Percentiles rank a stretch among this genome's conserved stretches.
phyloP scores from a whole-genome alignment of 345 rosid genomes.

The Kernera saxatilis region DNA sequence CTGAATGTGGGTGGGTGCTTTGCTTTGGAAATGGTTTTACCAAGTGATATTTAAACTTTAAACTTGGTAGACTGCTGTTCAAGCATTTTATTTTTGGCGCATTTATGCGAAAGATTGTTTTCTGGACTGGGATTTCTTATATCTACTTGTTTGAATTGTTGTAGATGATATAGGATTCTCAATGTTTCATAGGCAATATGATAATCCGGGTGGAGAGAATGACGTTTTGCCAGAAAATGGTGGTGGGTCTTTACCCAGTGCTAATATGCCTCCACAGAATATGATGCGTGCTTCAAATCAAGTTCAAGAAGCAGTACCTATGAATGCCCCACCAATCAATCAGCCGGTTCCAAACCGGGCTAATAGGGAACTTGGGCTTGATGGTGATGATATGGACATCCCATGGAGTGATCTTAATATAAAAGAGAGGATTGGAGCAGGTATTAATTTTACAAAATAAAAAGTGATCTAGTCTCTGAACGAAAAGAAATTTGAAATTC shows the following conservation, averaged over 20 bases:
- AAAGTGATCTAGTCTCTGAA: not conserved
- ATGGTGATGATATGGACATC: slow-evolving; percentile 82
- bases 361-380: slow-evolving; percentile 54
- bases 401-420: slow-evolving; percentile 88
- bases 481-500: not conserved
- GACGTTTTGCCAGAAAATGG: slow-evolving; percentile 39
- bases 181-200: slow-evolving; percentile 44
- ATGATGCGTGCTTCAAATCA: slow-evolving; percentile 34
- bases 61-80: not conserved
- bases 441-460: slow-evolving; percentile 33
- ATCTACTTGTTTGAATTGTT: slow-evolving; percentile 27
- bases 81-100: slow-evolving; percentile 2
- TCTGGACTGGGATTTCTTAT: slow-evolving; percentile 11
- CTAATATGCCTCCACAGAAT: slow-evolving; percentile 41
- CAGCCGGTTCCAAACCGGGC: slow-evolving; percentile 40
- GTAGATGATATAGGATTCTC: slow-evolving; percentile 50
- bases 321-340: slow-evolving; percentile 37
- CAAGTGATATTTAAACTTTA: not conserved
- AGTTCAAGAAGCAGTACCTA: slow-evolving; percentile 41
- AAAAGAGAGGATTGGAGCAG: slow-evolving; percentile 97
- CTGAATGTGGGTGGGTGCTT: slow-evolving; percentile 7
- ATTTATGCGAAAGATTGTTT: not conserved
- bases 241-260: slow-evolving; percentile 33
- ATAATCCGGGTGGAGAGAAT: slow-evolving; percentile 45
- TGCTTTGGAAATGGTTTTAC: not conserved